A percentile compares a stretch with the other conserved stretches of the same genome.
Evolutionary conservation across 2,329 filamentous ascomycete genomes (phyloP).

Genomic region (Diaporthe sp.): DNA sequence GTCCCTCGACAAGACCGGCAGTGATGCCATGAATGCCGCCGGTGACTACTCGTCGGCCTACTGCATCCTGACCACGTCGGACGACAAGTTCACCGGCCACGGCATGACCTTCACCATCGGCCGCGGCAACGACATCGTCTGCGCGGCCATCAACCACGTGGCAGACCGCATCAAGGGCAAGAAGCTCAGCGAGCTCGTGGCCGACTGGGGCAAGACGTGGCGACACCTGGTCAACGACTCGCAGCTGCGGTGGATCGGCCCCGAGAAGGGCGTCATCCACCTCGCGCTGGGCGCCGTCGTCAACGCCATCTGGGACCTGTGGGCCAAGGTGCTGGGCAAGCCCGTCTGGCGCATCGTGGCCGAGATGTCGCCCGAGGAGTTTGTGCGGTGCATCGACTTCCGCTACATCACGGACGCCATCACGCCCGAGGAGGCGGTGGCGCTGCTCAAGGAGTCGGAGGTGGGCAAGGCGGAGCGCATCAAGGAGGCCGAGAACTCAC

Average conservation of each 20-base stretch:
- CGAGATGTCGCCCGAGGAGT: slow-evolving; percentile 89
- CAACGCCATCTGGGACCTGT: slow-evolving; percentile 95
- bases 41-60: slow-evolving; percentile 96
- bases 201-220: slow-evolving; percentile 90
- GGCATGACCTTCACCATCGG: slow-evolving; percentile 91
- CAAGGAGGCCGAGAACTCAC: slow-evolving; percentile 76
- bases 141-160: slow-evolving; percentile 82
- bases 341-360: slow-evolving; percentile 91
- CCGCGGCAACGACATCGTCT: slow-evolving; percentile 93
- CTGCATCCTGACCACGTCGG: slow-evolving; percentile 83
- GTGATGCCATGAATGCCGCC: slow-evolving; percentile 95
- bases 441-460: slow-evolving; percentile 74
- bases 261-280: slow-evolving; percentile 94
- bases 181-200: slow-evolving; percentile 80
- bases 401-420: slow-evolving; percentile 95
- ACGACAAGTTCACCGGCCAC: slow-evolving; percentile 77
- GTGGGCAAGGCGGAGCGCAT: slow-evolving; percentile 76
- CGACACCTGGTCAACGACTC: slow-evolving; percentile 90
- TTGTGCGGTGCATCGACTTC: slow-evolving; percentile 91
- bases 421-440: slow-evolving; percentile 84
- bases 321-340: slow-evolving; percentile 87
- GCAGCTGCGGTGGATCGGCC: slow-evolving; percentile 92
- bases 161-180: slow-evolving; percentile 80
- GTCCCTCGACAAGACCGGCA: slow-evolving; percentile 96
- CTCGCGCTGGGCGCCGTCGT: slow-evolving; percentile 89